These are phyloP conservation scores for Fusarium neocosmosporiellum DNA, from an alignment of 2,329 filamentous ascomycete genomes.

Conservation along the genomic window DNA sequence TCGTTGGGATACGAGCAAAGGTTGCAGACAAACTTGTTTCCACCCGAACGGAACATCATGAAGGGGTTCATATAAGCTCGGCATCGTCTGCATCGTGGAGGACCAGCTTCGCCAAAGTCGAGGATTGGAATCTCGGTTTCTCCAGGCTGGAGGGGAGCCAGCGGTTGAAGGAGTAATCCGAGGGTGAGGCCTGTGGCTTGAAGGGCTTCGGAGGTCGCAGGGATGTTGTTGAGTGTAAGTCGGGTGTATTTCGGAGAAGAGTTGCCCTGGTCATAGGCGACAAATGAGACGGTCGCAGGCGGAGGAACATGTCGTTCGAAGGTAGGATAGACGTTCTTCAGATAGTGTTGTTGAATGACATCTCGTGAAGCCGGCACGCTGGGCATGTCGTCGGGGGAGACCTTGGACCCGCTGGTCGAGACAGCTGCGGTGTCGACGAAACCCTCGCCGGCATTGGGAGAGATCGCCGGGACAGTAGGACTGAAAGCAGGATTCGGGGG, in stretches of 20 bases:
- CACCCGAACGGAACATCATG: conserved; percentile 95
- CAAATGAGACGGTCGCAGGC: conserved; percentile 87
- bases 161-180: conserved; percentile 87
- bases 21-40: conserved; percentile 98
- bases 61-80: conserved; percentile 98
- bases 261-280: conserved; percentile 96
- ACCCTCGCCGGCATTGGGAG: conserved; percentile 41
- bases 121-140: conserved; percentile 90
- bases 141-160: conserved; percentile 84
- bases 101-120: conserved; percentile 92
- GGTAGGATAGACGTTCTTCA: conserved; percentile 90
- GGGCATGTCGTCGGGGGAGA: conserved; percentile 92
- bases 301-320: conserved; percentile 95
- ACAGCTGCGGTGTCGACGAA: conserved; percentile 49
- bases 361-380: conserved; percentile 91
- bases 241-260: conserved; percentile 94
- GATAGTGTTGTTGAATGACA: conserved; percentile 82
- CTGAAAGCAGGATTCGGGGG: conserved; percentile 60
- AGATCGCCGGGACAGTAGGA: conserved; percentile 36
- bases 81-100: conserved; percentile 91
- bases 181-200: conserved; percentile 84
- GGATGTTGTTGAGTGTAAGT: conserved; percentile 93
- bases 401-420: conserved; percentile 59
- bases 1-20: conserved; percentile 98
- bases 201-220: conserved; percentile 82